These are phyloP conservation scores for Magnaporthiopsis poae DNA, from an alignment of 2,329 filamentous ascomycete genomes.

Conservation along the genomic window DNA sequence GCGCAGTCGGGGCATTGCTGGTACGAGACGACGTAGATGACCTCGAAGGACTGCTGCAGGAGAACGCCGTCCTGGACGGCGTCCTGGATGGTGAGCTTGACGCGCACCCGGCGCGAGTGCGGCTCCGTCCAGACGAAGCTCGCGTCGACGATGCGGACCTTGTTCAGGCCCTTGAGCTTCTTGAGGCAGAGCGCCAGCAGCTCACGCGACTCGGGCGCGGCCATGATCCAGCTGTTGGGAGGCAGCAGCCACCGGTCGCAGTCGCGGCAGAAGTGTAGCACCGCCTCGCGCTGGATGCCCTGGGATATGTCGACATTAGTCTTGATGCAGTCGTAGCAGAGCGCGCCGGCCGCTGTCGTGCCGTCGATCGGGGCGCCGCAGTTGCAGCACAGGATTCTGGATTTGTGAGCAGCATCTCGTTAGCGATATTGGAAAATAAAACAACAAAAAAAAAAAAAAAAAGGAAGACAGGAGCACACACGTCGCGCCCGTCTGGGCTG, in stretches of 20 bases:
- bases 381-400: slow-evolving; percentile 91
- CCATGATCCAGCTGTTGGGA: slow-evolving; percentile 76
- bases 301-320: slow-evolving; percentile 85
- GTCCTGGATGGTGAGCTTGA: slow-evolving; percentile 89
- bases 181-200: slow-evolving; percentile 83
- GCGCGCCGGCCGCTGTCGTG: slow-evolving; percentile 71
- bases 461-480: slow-evolving; percentile 12
- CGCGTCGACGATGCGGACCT: slow-evolving; percentile 89
- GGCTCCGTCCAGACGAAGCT: slow-evolving; percentile 98
- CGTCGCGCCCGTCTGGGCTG: slow-evolving; percentile 22
- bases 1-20: slow-evolving; percentile 92
- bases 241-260: slow-evolving; percentile 90
- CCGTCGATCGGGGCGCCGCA: slow-evolving; percentile 94
- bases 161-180: slow-evolving; percentile 75
- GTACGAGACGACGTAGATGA: slow-evolving; percentile 78
- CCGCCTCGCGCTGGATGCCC: slow-evolving; percentile 83
- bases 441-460: slow-evolving; percentile 9
- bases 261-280: slow-evolving; percentile 82
- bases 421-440: not conserved
- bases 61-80: slow-evolving; percentile 52
- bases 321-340: slow-evolving; percentile 94
- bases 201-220: slow-evolving; percentile 79
- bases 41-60: slow-evolving; percentile 89
- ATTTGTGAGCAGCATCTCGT: not conserved
- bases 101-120: slow-evolving; percentile 81